These are phyloP conservation scores for Cicer arietinum DNA, from an alignment of 306 rosid species.

Conservation along the genomic window DNA sequence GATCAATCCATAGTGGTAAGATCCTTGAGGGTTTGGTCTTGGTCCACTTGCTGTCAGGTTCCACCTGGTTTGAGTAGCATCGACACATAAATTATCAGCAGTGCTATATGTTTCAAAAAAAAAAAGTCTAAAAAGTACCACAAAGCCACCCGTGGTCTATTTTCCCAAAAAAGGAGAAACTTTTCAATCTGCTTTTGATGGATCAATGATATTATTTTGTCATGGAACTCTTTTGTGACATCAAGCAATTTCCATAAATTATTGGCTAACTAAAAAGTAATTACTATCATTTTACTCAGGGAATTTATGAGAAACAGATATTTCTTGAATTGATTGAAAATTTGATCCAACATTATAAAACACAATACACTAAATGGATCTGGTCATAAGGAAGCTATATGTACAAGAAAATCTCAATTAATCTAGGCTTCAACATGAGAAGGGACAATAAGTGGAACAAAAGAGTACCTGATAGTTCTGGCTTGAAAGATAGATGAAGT, in stretches of 20 bases:
- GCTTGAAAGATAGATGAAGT: conserved; percentile 80
- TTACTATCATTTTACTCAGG: neutral
- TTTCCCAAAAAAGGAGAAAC: no score
- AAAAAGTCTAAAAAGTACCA: no score
- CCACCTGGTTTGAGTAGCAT: conserved; percentile 58
- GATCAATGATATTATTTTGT: no score
- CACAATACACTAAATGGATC: conserved; percentile 9
- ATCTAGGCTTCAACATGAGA: conserved; percentile 19
- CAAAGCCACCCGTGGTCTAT: no score
- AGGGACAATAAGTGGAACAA: neutral
- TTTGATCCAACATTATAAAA: conserved; percentile 1
- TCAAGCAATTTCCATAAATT: neutral
- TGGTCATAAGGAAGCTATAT: neutral
- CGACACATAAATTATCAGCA: neutral
- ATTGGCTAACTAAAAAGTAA: neutral
- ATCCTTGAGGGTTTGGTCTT: conserved; percentile 97
- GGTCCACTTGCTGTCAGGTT: conserved; percentile 97
- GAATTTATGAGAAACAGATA: neutral
- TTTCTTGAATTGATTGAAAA: neutral
- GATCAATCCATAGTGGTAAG: conserved; percentile 91
- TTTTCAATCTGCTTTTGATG: no score
- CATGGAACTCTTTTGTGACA: no score
- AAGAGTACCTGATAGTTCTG: conserved; percentile 75
- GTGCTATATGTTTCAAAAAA: no score
- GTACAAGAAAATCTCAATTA: neutral